phyloP scores from a whole-genome alignment of 805 yeast species.

The Ogataea dorogensis region DNA sequence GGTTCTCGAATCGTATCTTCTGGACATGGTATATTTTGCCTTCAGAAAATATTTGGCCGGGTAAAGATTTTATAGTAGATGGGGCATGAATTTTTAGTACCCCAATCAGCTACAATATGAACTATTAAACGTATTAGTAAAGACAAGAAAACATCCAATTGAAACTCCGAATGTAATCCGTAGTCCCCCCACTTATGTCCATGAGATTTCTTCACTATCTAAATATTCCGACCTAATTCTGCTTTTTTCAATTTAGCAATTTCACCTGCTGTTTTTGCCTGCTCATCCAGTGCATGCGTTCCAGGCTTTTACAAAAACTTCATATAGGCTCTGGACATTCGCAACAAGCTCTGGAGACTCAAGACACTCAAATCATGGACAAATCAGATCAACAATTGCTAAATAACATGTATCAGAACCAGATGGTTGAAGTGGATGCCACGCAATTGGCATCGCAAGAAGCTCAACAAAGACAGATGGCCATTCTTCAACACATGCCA shows the following conservation, averaged over 20 bases:
- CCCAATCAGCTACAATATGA: no score
- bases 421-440: conserved; percentile 11
- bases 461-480: conserved; percentile 32
- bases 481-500: conserved; percentile 33
- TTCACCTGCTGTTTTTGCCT: conserved; percentile 11
- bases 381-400: conserved; percentile 23
- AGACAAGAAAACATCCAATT: no score
- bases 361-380: conserved; percentile 5
- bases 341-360: conserved; percentile 10
- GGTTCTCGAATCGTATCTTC: conserved; percentile 99
- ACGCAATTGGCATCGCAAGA: conserved; percentile 27
- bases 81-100: neutral
- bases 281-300: conserved; percentile 21
- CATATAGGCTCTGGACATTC: conserved; percentile 25
- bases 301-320: conserved; percentile 26
- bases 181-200: neutral
- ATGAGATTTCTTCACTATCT: neutral
- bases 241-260: conserved; percentile 10
- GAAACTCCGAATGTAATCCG: no score
- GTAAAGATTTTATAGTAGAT: conserved; percentile 5
- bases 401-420: conserved; percentile 18
- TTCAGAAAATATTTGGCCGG: conserved; percentile 14
- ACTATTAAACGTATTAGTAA: no score
- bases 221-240: conserved; percentile 1
- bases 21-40: conserved; percentile 50